A percentile compares a stretch with the other conserved stretches of the same genome.
Conservation (phyloP, 2,329 filamentous ascomycete genomes). For the Paecilomyces fulvus region DNA sequence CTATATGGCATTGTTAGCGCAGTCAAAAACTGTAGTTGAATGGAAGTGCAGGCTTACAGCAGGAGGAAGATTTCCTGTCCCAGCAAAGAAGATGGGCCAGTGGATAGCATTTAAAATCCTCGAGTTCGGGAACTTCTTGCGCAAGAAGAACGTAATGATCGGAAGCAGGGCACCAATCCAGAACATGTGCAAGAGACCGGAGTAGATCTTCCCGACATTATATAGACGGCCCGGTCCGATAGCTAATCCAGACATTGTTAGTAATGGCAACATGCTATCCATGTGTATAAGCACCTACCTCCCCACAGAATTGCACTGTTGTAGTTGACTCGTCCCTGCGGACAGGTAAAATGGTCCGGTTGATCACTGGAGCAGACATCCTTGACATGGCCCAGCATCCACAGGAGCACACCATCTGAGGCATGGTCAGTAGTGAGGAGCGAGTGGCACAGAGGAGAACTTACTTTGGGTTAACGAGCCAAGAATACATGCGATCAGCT, state of each 20-base stretch:
- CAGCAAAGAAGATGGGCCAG: slow-evolving; percentile 19
- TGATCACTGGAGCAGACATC: slow-evolving; percentile 33
- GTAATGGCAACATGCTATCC: not conserved
- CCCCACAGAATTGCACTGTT: slow-evolving; percentile 42
- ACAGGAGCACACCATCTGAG: slow-evolving; percentile 21
- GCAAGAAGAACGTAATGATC: slow-evolving; percentile 42
- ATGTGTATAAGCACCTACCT: slow-evolving; percentile 5
- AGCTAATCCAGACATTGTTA: slow-evolving; percentile 7
- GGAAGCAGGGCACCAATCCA: slow-evolving; percentile 40
- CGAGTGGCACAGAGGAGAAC: slow-evolving; percentile 31
- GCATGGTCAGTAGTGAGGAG: slow-evolving; percentile 17
- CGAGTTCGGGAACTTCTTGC: slow-evolving; percentile 50
- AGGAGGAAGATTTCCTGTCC: slow-evolving; percentile 17
- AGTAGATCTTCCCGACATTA: slow-evolving; percentile 38
- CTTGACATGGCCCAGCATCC: slow-evolving; percentile 27
- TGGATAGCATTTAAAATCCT: slow-evolving; percentile 11
- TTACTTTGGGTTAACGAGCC: slow-evolving; percentile 34
- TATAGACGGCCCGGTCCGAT: slow-evolving; percentile 42
- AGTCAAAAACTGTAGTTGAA: not conserved
- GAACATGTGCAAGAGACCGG: slow-evolving; percentile 40
- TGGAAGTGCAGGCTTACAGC: slow-evolving; percentile 5
- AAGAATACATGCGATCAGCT: slow-evolving; percentile 40
- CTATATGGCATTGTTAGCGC: not conserved
- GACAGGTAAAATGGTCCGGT: slow-evolving; percentile 40
- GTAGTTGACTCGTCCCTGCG: slow-evolving; percentile 37